These are phyloP conservation scores for Apiospora aurea DNA, from an alignment of 2,329 filamentous ascomycete species.

Conservation along the genomic window DNA sequence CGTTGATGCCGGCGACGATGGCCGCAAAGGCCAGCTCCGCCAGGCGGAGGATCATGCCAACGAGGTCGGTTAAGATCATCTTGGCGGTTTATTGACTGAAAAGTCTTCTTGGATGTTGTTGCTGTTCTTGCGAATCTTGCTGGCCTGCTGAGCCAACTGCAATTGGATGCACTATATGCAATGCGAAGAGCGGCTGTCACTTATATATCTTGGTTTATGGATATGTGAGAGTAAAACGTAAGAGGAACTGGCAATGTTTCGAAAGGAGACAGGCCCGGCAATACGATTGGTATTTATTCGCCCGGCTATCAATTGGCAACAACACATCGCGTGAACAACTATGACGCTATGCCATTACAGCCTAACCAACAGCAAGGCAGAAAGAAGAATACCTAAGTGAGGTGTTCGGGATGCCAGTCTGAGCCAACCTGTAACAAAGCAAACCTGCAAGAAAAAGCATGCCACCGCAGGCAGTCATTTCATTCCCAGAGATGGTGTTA, in stretches of 20 bases:
- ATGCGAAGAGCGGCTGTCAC: neutral
- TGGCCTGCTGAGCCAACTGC: neutral
- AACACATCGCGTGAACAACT: neutral
- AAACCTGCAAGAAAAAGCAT: neutral
- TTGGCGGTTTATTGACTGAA: conserved; percentile 31
- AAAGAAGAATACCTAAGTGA: neutral
- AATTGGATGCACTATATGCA: neutral
- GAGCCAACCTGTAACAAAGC: neutral
- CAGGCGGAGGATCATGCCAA: conserved; percentile 64
- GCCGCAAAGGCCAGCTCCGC: conserved; percentile 73
- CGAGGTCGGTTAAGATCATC: conserved; percentile 61
- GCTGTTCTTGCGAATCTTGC: neutral
- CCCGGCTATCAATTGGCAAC: neutral
- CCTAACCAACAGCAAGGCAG: conserved; percentile 15
- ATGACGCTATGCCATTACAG: conserved; percentile 1
- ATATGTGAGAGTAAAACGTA: neutral
- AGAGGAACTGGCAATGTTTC: neutral
- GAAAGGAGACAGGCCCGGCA: neutral
- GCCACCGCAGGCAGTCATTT: conserved; percentile 1
- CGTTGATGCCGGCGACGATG: conserved; percentile 75
- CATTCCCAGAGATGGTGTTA: neutral
- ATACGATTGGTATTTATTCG: conserved; percentile 17
- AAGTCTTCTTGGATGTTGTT: neutral
- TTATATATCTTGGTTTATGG: neutral
- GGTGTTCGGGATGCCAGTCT: neutral